phyloP scores from a whole-genome alignment of 371 early-diverging fungal genomes.

The Mortierella sp. region DNA sequence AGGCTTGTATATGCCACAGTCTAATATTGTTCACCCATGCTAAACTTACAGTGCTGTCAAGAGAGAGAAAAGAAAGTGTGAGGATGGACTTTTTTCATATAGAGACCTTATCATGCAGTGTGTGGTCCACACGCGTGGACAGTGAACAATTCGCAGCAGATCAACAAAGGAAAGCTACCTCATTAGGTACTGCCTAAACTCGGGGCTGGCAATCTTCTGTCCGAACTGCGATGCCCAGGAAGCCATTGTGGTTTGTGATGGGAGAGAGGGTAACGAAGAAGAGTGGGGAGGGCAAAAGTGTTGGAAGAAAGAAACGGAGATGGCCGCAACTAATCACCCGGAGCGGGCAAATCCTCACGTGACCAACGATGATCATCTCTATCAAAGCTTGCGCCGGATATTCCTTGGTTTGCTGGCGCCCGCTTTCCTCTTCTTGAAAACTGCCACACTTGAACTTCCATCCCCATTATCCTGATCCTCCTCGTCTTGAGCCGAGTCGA shows the following conservation, averaged over 20 bases:
- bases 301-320: background rate
- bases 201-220: conserved; percentile 72
- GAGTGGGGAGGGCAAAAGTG: conserved; percentile 3
- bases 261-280: conserved; percentile 1
- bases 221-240: conserved; percentile 67
- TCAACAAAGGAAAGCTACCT: conserved; percentile 54
- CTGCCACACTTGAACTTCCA: conserved; percentile 18
- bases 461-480: conserved; percentile 7
- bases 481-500: conserved; percentile 22
- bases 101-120: too few relatives aligned
- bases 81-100: background rate
- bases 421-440: conserved; percentile 68
- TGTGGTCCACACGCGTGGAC: too few relatives aligned
- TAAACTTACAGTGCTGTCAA: conserved; percentile 57
- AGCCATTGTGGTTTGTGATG: conserved; percentile 57
- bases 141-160: background rate
- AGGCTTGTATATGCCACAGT: background rate
- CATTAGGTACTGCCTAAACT: conserved; percentile 84
- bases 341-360: too few relatives aligned
- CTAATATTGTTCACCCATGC: background rate
- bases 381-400: conserved; percentile 44
- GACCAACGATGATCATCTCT: background rate
- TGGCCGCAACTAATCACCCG: too few relatives aligned
- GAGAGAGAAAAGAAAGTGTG: background rate
- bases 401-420: conserved; percentile 49